Conservation (phyloP, 1,284 basidiomycete species). For the Mycosarcoma maydis region DNA sequence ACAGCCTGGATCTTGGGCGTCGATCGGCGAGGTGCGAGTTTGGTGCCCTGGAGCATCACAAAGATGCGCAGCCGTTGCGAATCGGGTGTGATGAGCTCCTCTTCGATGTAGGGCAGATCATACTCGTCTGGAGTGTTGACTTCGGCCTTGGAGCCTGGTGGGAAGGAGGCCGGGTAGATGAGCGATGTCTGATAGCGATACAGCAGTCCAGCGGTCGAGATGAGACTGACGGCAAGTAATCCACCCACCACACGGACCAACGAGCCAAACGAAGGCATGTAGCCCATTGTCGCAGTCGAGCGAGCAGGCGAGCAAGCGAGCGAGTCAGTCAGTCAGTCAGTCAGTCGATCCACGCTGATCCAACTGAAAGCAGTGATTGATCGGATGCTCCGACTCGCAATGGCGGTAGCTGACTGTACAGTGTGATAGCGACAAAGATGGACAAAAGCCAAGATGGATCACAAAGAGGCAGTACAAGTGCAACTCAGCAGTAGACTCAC, state of each 20-base stretch:
- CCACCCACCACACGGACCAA: conserved; percentile 45
- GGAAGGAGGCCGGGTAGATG: conserved; percentile 63
- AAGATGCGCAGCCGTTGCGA: conserved; percentile 54
- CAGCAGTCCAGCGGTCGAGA: conserved; percentile 60
- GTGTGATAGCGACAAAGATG: too few relatives aligned
- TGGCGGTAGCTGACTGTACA: too few relatives aligned
- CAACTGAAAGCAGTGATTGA: too few relatives aligned
- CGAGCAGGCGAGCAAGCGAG: too few relatives aligned
- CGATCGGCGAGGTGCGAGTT: conserved; percentile 9
- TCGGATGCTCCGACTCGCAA: neutral
- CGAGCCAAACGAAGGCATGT: conserved; percentile 36
- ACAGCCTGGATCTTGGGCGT: conserved; percentile 12
- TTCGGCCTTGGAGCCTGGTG: conserved; percentile 56
- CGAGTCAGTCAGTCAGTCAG: too few relatives aligned
- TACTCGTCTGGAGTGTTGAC: conserved; percentile 61
- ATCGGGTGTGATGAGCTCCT: conserved; percentile 60
- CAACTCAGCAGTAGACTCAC: too few relatives aligned
- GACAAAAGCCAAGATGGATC: too few relatives aligned
- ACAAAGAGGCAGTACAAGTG: too few relatives aligned
- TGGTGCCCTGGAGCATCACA: conserved; percentile 57
- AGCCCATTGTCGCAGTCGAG: conserved; percentile 40
- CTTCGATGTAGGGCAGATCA: conserved; percentile 58
- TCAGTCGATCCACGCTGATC: too few relatives aligned
- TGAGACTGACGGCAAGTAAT: conserved; percentile 49
- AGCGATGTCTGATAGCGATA: conserved; percentile 63